Evolutionary conservation across 2,329 filamentous ascomycete genomes (phyloP), one percentile per base, ranked within the genome.

Genomic region (Fragosphaeria purpurea): DNA sequence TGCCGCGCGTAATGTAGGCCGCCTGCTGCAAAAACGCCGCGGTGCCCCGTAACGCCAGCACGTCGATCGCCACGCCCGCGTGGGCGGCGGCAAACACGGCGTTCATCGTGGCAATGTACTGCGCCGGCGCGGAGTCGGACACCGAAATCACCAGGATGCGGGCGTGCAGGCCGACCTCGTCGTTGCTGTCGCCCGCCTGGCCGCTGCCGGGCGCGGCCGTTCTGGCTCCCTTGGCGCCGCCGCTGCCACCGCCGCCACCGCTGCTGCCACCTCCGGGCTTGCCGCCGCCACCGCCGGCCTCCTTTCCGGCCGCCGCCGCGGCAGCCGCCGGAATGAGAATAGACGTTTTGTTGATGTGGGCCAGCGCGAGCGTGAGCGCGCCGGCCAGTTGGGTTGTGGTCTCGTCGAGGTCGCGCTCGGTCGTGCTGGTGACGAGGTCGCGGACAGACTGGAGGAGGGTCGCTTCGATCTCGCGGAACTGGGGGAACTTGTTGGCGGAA

Each of bases 31-130:
- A 74, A 65, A 98, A 94, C 9, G 95, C 90, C 0, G 91, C 88
- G 58, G 88, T 81, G 30, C 88, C 88, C 41, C 85, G 82, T 10
- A 98, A 75, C 57, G 94, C 86, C 54, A 95, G 78, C 37, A 95
- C 91, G 65, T 98, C 93, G 60, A 98, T 89, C 31, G 90, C 87
- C 56, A 98, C 88, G 59, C 81, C 80, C 50, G 89, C 78, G 56
- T 91, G 83, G 61, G 95, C 87, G 53, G 91, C 93, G 3, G 93
- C 93, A 67, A 98, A 98, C 54, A 97, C 95, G 60, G 85, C 81
- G 70, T 98, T 98, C 93, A 98, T 98, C 58, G 95, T 93, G 0
- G 91, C 86, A 50, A 98, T 98, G 70, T 98, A 98, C 67, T 97
- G 86, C 5, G 89, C 82, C 0, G 95, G 80, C 60, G 91, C 86